phyloP scores from a whole-genome alignment of 495 filamentous ascomycete species.

The Penicillium daleae region DNA sequence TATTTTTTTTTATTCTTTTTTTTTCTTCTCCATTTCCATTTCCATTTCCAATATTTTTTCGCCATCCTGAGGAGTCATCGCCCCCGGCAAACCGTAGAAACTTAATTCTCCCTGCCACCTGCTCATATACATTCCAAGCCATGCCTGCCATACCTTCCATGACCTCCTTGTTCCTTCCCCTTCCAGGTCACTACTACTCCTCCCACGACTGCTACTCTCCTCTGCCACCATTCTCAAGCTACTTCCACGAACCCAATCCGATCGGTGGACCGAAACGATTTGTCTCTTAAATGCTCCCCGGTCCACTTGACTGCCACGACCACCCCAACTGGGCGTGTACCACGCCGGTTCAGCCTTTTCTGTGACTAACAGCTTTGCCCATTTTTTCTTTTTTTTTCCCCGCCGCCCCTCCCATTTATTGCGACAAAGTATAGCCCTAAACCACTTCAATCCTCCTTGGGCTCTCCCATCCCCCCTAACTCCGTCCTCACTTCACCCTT shows the following conservation, averaged over 20 bases:
- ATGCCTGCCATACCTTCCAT: not conserved
- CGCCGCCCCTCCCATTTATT: conserved; percentile 32
- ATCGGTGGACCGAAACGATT: conserved; percentile 10
- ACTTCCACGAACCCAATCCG: conserved; percentile 4
- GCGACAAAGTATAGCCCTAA: conserved; percentile 14
- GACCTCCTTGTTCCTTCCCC: not conserved
- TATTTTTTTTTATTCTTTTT: not conserved
- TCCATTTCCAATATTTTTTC: not conserved
- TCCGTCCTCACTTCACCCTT: not conserved
- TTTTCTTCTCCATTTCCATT: not conserved
- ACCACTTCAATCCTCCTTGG: not conserved
- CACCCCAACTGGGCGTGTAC: conserved; percentile 17
- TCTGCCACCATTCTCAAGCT: not conserved
- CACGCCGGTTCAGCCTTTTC: conserved; percentile 42
- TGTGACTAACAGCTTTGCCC: conserved; percentile 52
- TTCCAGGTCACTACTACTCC: no score
- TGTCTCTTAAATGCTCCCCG: not conserved
- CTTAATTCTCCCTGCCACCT: conserved; percentile 8
- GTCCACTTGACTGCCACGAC: conserved; percentile 4
- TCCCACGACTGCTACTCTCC: not conserved
- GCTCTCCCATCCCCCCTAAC: not conserved
- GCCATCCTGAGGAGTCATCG: conserved; percentile 5
- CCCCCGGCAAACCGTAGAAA: conserved; percentile 2
- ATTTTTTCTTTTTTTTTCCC: conserved; percentile 24
- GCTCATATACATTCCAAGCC: conserved; percentile 1